These are phyloP conservation scores for Debaryomyces psychrophilus DNA, from an alignment of 1,139 yeast genomes.

Conservation along the genomic window DNA sequence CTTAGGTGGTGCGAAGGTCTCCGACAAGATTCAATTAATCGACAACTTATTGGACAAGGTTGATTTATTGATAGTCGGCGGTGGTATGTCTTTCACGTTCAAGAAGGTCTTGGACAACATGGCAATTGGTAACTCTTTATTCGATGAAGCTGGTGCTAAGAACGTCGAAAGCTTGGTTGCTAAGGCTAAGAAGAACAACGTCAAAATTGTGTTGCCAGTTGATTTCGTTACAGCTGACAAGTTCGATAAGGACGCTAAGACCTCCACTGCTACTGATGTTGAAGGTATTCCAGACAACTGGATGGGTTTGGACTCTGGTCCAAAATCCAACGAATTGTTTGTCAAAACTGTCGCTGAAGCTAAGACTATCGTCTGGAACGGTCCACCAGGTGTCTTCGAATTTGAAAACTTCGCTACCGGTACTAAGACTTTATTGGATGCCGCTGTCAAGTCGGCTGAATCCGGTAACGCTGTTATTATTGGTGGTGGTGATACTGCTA, in stretches of 20 bases:
- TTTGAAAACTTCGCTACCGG: constrained; percentile 87
- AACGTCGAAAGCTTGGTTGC: constrained; percentile 85
- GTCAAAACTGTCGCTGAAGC: constrained; percentile 82
- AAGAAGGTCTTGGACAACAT: constrained; percentile 86
- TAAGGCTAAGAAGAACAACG: constrained; percentile 93
- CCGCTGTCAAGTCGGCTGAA: constrained; percentile 81
- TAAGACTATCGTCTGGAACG: constrained; percentile 98
- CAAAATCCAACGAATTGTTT: constrained; percentile 77
- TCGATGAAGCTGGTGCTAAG: constrained; percentile 90
- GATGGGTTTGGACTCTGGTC: constrained; percentile 96
- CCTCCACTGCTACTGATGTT: constrained; percentile 77
- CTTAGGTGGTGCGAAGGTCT: constrained; percentile 97
- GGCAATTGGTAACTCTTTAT: constrained; percentile 86
- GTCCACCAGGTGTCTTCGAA: constrained; percentile 99
- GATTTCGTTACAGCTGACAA: constrained; percentile 94
- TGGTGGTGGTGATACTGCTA: constrained; percentile 99
- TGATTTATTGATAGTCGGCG: constrained; percentile 88
- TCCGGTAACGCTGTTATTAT: constrained; percentile 92
- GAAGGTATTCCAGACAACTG: constrained; percentile 91
- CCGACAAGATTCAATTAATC: constrained; percentile 95
- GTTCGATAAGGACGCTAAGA: constrained; percentile 86
- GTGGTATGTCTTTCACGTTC: constrained; percentile 99
- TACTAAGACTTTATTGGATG: constrained; percentile 86
- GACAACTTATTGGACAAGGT: constrained; percentile 97
- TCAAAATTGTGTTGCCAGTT: constrained; percentile 87